Conservation (phyloP, 306 rosid genomes). For the Quercus cerris region DNA sequence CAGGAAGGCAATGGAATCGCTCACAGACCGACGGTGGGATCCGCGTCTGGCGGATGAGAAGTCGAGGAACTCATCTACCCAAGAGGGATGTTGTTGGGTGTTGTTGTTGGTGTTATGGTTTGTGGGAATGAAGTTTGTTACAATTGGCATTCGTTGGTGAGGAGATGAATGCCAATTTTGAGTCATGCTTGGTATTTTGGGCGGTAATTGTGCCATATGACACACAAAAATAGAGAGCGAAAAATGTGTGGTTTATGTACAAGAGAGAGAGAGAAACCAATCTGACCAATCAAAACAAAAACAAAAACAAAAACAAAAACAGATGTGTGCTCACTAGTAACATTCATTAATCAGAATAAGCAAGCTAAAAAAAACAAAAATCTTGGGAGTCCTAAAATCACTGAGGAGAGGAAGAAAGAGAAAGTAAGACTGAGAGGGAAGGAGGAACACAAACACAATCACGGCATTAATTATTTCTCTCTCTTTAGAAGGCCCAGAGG, state of each 20-base stretch:
- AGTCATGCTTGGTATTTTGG: slow-evolving; percentile 77
- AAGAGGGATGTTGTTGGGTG: slow-evolving; percentile 26
- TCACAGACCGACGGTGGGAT: slow-evolving; percentile 66
- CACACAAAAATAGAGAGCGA: neutral
- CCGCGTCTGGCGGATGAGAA: slow-evolving; percentile 72
- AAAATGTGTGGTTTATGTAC: slow-evolving; percentile 3
- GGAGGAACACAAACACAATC: neutral
- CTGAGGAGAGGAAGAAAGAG: neutral
- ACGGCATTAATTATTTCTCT: neutral
- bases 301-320: neutral
- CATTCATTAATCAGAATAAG: neutral
- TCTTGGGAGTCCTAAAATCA: slow-evolving; percentile 4
- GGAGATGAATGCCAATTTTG: slow-evolving; percentile 71
- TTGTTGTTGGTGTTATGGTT: neutral
- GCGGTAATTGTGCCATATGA: slow-evolving; percentile 92
- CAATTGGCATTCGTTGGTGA: slow-evolving; percentile 39
- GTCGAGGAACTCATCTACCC: slow-evolving; percentile 89
- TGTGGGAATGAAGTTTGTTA: slow-evolving; percentile 34
- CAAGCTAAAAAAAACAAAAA: slow-evolving; percentile 11
- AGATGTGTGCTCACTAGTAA: neutral
- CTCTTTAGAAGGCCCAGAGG: slow-evolving; percentile 37
- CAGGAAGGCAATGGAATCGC: slow-evolving; percentile 79
- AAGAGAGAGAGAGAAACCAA: slow-evolving; percentile 9
- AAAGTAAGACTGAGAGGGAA: neutral
- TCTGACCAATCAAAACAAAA: neutral